Evolutionary conservation across 1,139 yeast genomes (phyloP).

Genomic region (Lodderomyces margitis): DNA sequence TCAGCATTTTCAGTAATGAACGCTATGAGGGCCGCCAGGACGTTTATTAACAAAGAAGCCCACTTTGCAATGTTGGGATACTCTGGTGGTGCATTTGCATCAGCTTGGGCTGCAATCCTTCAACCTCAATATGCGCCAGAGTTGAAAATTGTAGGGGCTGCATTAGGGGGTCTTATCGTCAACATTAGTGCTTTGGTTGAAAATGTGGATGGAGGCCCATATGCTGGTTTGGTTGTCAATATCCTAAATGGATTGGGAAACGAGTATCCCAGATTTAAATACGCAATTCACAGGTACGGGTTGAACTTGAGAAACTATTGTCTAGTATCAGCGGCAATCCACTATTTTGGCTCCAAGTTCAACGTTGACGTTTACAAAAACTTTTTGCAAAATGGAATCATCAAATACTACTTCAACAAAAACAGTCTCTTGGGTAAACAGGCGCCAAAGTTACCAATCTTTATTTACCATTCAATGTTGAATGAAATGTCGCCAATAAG

Average conservation of each 20-base stretch:
- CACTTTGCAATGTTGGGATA: conserved; percentile 33
- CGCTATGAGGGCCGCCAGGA: conserved; percentile 22
- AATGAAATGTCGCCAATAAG: conserved; percentile 31
- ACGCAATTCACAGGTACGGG: conserved; percentile 10
- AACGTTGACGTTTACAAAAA: conserved; percentile 18
- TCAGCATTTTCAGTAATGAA: conserved; percentile 25
- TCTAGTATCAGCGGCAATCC: conserved; percentile 13
- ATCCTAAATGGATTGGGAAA: conserved; percentile 19
- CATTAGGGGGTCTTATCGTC: conserved; percentile 33
- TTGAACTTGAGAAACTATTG: conserved; percentile 13
- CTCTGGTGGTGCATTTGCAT: conserved; percentile 36
- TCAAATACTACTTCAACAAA: conserved; percentile 17
- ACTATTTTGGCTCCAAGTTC: conserved; percentile 16
- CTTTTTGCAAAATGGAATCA: conserved; percentile 17
- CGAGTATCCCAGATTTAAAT: conserved; percentile 14
- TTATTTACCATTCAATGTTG: conserved; percentile 30
- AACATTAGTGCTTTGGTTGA: conserved; percentile 22
- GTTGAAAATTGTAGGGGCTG: conserved; percentile 29
- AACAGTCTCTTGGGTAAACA: conserved; percentile 21
- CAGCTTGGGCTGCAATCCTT: conserved; percentile 34
- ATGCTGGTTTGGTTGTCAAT: conserved; percentile 23
- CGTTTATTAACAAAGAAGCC: conserved; percentile 25
- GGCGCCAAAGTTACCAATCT: conserved; percentile 32
- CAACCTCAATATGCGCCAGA: conserved; percentile 34
- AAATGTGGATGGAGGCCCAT: conserved; percentile 20